These are phyloP conservation scores for Penicillium sp. DNA, from an alignment of 2,329 filamentous ascomycete genomes.

Conservation along the genomic window DNA sequence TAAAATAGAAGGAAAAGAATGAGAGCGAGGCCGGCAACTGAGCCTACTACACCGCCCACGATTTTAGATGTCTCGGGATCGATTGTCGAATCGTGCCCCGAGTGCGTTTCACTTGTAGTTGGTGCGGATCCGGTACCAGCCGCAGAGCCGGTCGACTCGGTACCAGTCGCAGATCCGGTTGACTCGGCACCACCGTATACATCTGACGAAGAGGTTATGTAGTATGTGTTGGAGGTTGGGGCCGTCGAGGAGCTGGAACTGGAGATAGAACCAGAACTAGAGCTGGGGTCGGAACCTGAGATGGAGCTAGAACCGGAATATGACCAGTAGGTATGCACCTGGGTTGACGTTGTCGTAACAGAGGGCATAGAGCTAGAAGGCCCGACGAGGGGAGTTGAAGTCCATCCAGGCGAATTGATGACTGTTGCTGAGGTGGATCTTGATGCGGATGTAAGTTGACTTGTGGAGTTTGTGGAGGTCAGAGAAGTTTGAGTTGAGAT, in stretches of 20 bases:
- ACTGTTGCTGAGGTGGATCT: slow-evolving; percentile 5
- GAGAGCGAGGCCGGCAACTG: slow-evolving; percentile 57
- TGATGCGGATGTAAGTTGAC: slow-evolving; percentile 8
- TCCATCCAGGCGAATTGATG: slow-evolving; percentile 7
- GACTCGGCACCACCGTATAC: neutral
- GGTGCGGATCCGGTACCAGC: slow-evolving; percentile 8
- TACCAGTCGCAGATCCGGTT: slow-evolving; percentile 4
- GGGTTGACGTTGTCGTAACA: neutral
- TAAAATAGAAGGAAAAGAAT: slow-evolving; percentile 42
- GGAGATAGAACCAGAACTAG: neutral
- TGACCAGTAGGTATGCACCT: neutral
- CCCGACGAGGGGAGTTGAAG: slow-evolving; percentile 14
- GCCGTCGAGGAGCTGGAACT: neutral
- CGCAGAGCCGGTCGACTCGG: slow-evolving; percentile 8
- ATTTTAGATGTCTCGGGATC: slow-evolving; percentile 51
- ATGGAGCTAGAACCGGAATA: neutral
- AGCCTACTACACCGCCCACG: slow-evolving; percentile 62
- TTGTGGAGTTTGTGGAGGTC: slow-evolving; percentile 1
- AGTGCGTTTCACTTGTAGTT: slow-evolving; percentile 13
- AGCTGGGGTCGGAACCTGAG: neutral
- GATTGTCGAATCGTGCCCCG: slow-evolving; percentile 15
- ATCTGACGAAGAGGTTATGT: neutral
- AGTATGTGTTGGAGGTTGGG: neutral
- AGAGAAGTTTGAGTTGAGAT: slow-evolving; percentile 4
- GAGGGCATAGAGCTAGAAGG: neutral